Evolutionary conservation across 2,329 filamentous ascomycete genomes (phyloP), one percentile per base, ranked within the genome.

Genomic region (Zasmidium cellare): DNA sequence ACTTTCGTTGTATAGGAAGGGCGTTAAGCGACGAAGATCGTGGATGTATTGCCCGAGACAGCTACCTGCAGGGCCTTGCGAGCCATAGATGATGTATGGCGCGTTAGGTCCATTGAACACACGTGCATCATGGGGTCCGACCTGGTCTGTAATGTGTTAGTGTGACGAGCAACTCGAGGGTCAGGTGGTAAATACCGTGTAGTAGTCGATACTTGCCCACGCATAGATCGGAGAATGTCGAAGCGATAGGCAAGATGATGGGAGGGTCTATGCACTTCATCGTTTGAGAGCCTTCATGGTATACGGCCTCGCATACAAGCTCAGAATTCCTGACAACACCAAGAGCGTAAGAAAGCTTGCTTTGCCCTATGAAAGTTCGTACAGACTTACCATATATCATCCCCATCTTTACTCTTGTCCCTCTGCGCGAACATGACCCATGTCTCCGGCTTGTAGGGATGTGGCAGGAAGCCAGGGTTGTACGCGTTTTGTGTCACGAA

Each of bases 31-130:
- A 9, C 80, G 74, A 46, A 85, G 79, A 63, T 85, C 81, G 23
- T 81, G 78, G 14, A 82, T 72, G 71, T 78, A 85, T 64, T 81
- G 77, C 2, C 83, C 82, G 59, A 85, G 83, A 65, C 83, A 86
- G 2, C 78, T 80, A 58, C 76, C 75, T 0, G n/a, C n/a, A n/a
- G 62, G 58, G 0, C 82, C 83, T 62, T 84, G 83, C 6, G 81
- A 83, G 1, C 82, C 82, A 55, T 79, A 86, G 2, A 82, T 69
- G 0, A 77, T 73, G 53, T 80, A 81, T 0, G 82, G 80, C 1
- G 64, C 69, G 0, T 75, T 66, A 0, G 82, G 83, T 0, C 80
- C 82, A 56, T 79, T 79, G 60, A 85, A 83, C 7, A 84, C 79
- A 3, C 83, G 76, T 1, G 82, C 83, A 63, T 86, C 84, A 59